Evolutionary conservation across 352 stramenopile genomes (phyloP).

Genomic region (Phytophthora nicotianae): DNA sequence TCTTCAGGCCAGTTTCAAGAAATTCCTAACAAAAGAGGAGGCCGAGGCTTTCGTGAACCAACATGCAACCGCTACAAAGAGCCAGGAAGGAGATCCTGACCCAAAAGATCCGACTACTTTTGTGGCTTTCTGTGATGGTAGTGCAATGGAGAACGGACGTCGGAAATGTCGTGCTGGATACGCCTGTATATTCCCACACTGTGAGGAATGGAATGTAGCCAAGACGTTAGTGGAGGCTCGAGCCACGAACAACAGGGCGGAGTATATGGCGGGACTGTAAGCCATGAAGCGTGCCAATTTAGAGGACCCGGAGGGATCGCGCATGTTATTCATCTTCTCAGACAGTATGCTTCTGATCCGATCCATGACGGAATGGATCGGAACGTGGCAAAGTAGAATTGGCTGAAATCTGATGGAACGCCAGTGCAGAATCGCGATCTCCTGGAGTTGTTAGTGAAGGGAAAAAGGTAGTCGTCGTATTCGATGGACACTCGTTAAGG

Average conservation of each 20-base stretch:
- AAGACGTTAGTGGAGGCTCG: conserved; percentile 49
- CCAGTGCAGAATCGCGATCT: conserved; percentile 71
- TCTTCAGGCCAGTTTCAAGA: conserved; percentile 65
- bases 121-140: conserved; percentile 83
- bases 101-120: conserved; percentile 55
- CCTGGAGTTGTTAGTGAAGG: conserved; percentile 55
- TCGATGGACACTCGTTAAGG: conserved; percentile 73
- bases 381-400: conserved; percentile 66
- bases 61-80: conserved; percentile 19
- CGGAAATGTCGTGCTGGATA: conserved; percentile 61
- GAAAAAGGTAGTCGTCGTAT: conserved; percentile 52
- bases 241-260: conserved; percentile 60
- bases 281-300: conserved; percentile 71
- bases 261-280: conserved; percentile 64
- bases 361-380: conserved; percentile 81
- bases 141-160: conserved; percentile 65
- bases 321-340: conserved; percentile 73
- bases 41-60: conserved; percentile 57
- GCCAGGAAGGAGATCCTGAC: conserved; percentile 36
- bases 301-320: conserved; percentile 39
- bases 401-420: conserved; percentile 61
- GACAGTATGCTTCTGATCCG: conserved; percentile 82
- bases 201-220: conserved; percentile 63
- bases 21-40: conserved; percentile 52
- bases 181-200: conserved; percentile 80